Percentiles rank a stretch among this genome's conserved stretches.
Evolutionary conservation across 2,329 filamentous ascomycete species (phyloP).

Genomic region (Akanthomyces muscarius): DNA sequence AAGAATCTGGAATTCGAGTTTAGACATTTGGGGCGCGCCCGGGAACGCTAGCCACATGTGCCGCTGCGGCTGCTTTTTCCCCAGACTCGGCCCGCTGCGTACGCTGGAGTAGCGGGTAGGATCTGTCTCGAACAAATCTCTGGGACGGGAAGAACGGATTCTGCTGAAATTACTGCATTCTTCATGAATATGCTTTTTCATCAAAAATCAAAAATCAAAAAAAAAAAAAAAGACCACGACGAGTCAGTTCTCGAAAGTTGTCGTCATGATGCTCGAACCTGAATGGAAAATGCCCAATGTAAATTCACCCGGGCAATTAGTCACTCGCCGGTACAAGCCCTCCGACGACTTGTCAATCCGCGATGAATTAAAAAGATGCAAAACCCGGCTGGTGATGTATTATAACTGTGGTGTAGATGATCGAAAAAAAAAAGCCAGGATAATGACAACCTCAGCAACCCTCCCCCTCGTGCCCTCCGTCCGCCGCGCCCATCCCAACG

Average conservation of each 20-base stretch:
- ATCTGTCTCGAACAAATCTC: background rate
- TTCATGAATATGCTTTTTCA: too few species aligned
- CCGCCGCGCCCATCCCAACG: background rate
- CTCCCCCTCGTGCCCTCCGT: background rate
- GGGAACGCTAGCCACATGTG: background rate
- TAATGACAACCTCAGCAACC: background rate
- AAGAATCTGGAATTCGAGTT: background rate
- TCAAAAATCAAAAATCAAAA: too few species aligned
- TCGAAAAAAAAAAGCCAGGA: background rate
- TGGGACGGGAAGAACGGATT: background rate
- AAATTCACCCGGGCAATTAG: background rate
- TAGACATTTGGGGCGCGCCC: background rate
- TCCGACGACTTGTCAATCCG: too few species aligned
- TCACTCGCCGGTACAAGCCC: background rate
- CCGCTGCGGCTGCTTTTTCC: background rate
- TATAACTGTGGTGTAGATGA: too few species aligned
- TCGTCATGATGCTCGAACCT: too few species aligned
- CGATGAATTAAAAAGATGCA: too few species aligned
- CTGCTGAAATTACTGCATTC: background rate
- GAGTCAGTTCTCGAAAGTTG: too few species aligned
- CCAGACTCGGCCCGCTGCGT: background rate
- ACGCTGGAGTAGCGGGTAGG: background rate
- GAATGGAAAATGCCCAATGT: background rate
- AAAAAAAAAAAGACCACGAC: too few species aligned
- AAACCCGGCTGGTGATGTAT: too few species aligned